phyloP scores from a whole-genome alignment of 441 rosid genomes.

The Populus trichocarpa region DNA sequence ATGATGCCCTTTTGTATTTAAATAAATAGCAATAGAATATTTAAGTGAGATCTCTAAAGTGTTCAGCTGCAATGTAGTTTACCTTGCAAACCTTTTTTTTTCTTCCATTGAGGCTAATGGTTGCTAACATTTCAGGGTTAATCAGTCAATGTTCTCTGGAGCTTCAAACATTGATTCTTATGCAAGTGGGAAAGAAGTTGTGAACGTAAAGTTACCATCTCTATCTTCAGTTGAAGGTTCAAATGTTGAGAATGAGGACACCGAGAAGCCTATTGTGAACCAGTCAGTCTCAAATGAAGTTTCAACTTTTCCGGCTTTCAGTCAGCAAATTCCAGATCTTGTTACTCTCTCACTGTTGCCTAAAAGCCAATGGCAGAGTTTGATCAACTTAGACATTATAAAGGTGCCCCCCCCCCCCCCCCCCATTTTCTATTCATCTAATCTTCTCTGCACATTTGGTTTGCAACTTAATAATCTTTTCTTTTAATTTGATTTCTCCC shows the following conservation, averaged over 20 bases:
- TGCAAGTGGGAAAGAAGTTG: constrained; percentile 80
- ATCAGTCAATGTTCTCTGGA: constrained; percentile 82
- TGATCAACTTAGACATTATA: constrained; percentile 92
- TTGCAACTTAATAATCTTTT: not conserved
- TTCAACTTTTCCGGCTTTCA: constrained; percentile 31
- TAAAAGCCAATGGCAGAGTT: constrained; percentile 95
- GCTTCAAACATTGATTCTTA: constrained; percentile 56
- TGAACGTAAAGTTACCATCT: constrained; percentile 78
- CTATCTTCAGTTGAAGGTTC: constrained; percentile 57
- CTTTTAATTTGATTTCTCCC: not conserved
- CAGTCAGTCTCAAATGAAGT: constrained; percentile 25
- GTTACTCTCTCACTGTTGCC: constrained; percentile 92
- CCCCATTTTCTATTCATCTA: not conserved
- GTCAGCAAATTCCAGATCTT: constrained; percentile 77
- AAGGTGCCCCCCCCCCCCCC: constrained; percentile 47
- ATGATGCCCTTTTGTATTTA: not conserved
- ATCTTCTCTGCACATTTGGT: not conserved
- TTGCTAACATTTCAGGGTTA: constrained; percentile 54
- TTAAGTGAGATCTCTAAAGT: not conserved
- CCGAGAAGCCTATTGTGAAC: constrained; percentile 36
- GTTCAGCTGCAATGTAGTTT: not conserved
- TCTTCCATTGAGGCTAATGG: not conserved
- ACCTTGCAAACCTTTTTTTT: not conserved
- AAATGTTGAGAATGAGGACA: constrained; percentile 37
- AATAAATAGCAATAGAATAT: not conserved